phyloP scores from a whole-genome alignment of 2,329 filamentous ascomycete genomes.

The Pyrenochaeta sp. region DNA sequence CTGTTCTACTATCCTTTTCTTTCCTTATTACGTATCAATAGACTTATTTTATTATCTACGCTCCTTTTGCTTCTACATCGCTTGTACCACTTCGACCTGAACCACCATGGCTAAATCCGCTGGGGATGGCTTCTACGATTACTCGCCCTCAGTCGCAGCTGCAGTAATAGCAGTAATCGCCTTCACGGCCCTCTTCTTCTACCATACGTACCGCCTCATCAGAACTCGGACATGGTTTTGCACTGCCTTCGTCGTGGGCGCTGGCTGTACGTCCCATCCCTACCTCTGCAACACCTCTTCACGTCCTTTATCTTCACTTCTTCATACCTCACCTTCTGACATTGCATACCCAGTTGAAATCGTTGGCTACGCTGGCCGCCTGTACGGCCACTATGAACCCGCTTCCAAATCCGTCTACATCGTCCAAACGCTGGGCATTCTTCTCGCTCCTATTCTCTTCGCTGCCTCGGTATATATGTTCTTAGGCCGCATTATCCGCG shows the following conservation, averaged over 20 bases:
- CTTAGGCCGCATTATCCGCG: conserved; percentile 46
- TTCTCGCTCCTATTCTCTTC: conserved; percentile 53
- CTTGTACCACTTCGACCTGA: not conserved
- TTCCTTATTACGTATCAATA: no score
- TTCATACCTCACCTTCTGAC: not conserved
- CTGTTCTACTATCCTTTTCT: no score
- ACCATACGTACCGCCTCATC: conserved; percentile 53
- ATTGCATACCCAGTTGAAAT: conserved; percentile 37
- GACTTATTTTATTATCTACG: no score
- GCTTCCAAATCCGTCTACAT: conserved; percentile 46
- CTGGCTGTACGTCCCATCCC: conserved; percentile 2
- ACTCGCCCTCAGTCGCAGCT: conserved; percentile 54
- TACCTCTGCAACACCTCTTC: not conserved
- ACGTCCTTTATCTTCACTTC: conserved; percentile 2
- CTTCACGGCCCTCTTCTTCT: conserved; percentile 52
- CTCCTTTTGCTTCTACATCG: no score
- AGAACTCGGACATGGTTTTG: conserved; percentile 59
- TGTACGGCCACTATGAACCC: conserved; percentile 39
- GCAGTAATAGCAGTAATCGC: conserved; percentile 58
- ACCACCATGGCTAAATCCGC: not conserved
- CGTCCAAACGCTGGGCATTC: conserved; percentile 47
- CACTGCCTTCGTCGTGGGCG: conserved; percentile 55
- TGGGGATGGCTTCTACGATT: conserved; percentile 15
- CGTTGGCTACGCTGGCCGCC: conserved; percentile 46
- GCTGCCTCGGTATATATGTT: conserved; percentile 56